Conservation (phyloP, 768 basidiomycete species). For the Candolleomyces aberdarensis region DNA sequence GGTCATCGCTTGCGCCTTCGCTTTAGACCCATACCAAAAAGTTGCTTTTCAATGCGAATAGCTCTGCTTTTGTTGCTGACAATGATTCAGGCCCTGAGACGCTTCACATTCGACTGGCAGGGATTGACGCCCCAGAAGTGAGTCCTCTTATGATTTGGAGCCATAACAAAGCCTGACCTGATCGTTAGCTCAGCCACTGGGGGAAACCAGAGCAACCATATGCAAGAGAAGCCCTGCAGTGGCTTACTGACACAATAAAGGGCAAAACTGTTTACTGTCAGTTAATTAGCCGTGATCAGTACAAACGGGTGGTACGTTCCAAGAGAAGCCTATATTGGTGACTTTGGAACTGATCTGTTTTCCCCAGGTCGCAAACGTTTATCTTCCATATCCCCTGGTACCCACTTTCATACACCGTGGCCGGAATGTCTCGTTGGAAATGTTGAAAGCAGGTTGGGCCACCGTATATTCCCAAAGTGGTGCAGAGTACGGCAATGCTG, state of each 20-base stretch:
- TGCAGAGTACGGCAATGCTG: background rate
- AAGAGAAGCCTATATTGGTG: too few species aligned
- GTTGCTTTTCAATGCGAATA: too few species aligned
- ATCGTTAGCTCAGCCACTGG: slow-evolving; percentile 69
- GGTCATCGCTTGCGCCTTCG: slow-evolving; percentile 69
- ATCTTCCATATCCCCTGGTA: background rate
- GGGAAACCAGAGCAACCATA: slow-evolving; percentile 78
- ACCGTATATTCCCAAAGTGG: background rate
- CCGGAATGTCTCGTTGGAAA: background rate
- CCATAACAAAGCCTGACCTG: background rate
- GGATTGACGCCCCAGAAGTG: slow-evolving; percentile 93
- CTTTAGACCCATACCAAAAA: slow-evolving; percentile 56
- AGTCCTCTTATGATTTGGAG: slow-evolving; percentile 1
- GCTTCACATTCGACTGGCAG: slow-evolving; percentile 84
- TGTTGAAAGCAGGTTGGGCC: background rate
- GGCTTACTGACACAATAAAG: slow-evolving; percentile 58
- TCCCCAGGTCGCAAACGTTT: background rate
- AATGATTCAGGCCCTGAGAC: slow-evolving; percentile 41
- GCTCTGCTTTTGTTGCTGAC: too few species aligned
- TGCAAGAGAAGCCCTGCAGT: slow-evolving; percentile 67
- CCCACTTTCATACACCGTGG: background rate
- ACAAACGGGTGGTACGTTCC: slow-evolving; percentile 66
- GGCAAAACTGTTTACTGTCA: slow-evolving; percentile 69
- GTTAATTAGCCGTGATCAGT: slow-evolving; percentile 76
- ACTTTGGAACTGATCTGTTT: background rate